A percentile compares a stretch with the other conserved stretches of the same genome.
Conservation (phyloP, 2,329 filamentous ascomycete species). For the Dactylella cylindrospora region DNA sequence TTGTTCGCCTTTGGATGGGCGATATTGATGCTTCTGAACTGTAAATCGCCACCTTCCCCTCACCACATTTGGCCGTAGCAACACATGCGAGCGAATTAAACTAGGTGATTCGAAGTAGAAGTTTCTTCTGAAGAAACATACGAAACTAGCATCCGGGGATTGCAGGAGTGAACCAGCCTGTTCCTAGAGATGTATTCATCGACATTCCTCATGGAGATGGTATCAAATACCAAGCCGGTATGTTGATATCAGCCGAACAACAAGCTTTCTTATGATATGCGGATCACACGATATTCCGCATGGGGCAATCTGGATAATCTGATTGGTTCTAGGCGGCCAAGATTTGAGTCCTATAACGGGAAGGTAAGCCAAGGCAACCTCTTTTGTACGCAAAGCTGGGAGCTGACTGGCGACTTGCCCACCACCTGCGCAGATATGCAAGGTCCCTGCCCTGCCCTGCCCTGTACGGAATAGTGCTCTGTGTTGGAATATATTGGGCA, state of each 20-base stretch:
- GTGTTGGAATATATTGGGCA: conserved; percentile 9
- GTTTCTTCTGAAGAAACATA: conserved; percentile 28
- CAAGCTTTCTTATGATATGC: conserved; percentile 31
- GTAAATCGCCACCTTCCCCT: no score
- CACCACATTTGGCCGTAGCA: conserved; percentile 3
- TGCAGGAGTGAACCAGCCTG: no score
- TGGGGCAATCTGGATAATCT: conserved; percentile 12
- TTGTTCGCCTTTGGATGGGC: conserved; percentile 3
- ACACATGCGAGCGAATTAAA: conserved; percentile 7
- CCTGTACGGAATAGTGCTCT: neutral
- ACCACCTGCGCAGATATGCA: no score
- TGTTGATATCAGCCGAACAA: conserved; percentile 19
- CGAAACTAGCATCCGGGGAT: no score
- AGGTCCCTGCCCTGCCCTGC: no score
- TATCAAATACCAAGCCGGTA: conserved; percentile 18
- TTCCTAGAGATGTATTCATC: neutral
- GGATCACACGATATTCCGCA: conserved; percentile 36
- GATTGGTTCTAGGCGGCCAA: conserved; percentile 17
- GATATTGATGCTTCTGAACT: no score
- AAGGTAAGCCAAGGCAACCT: conserved; percentile 33
- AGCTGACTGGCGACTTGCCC: no score
- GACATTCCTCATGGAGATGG: conserved; percentile 31
- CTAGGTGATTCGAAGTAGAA: conserved; percentile 12
- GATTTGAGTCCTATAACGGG: conserved; percentile 15
- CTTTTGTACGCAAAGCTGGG: no score